phyloP scores from a whole-genome alignment of 495 filamentous ascomycete species.

The Cercophora scortea region DNA sequence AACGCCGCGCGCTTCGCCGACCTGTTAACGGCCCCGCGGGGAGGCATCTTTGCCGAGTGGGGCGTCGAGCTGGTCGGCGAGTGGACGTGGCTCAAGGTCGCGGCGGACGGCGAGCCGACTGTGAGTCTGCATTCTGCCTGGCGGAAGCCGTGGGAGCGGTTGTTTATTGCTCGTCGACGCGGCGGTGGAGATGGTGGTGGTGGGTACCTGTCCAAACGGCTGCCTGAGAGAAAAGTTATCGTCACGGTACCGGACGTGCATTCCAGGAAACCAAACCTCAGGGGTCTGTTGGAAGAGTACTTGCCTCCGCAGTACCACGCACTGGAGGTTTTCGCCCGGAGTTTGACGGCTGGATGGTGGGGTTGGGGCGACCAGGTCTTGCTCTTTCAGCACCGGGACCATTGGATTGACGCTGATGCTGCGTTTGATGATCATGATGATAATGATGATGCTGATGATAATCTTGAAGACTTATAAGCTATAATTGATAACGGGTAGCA shows the following conservation, averaged over 20 bases:
- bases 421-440: neutral
- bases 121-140: constrained; percentile 58
- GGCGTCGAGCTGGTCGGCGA: constrained; percentile 63
- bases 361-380: constrained; percentile 82
- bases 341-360: constrained; percentile 83
- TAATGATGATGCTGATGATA: neutral
- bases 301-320: constrained; percentile 48
- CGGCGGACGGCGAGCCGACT: constrained; percentile 60
- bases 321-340: constrained; percentile 82
- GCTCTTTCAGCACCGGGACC: constrained; percentile 63
- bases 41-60: constrained; percentile 50
- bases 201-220: constrained; percentile 22
- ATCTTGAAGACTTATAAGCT: neutral
- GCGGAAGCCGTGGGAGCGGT: constrained; percentile 81
- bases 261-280: constrained; percentile 71
- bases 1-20: constrained; percentile 59
- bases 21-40: constrained; percentile 42
- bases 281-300: constrained; percentile 35
- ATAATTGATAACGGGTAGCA: neutral
- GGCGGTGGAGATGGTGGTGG: neutral
- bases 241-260: constrained; percentile 82
- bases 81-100: constrained; percentile 91
- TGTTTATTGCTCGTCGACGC: constrained; percentile 57
- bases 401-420: constrained; percentile 45
- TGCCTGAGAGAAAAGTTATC: constrained; percentile 40